A percentile compares a stretch with the other conserved stretches of the same genome.
Conservation (phyloP, 805 yeast species). For the Clavispora phyllophila region DNA sequence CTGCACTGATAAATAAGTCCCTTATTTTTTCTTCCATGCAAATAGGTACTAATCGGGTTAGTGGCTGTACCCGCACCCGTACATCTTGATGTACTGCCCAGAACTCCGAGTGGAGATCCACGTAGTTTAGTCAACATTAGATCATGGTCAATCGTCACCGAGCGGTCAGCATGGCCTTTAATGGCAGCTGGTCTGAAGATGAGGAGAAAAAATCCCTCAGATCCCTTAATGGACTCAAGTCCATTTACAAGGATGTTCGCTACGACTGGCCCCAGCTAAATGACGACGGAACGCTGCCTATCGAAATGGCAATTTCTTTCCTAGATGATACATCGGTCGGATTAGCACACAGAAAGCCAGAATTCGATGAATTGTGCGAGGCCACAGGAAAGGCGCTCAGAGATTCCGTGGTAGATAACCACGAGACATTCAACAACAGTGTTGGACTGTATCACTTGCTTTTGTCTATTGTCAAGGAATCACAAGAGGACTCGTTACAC, state of each 20-base stretch:
- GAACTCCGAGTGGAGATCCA: neutral
- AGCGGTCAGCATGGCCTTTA: constrained; percentile 20
- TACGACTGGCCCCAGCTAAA: constrained; percentile 42
- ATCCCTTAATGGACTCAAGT: constrained; percentile 29
- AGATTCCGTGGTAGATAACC: constrained; percentile 72
- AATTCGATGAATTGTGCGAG: constrained; percentile 58
- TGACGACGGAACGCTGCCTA: constrained; percentile 59
- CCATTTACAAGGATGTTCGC: constrained; percentile 30
- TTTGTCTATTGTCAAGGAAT: constrained; percentile 55
- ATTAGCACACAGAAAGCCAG: constrained; percentile 63
- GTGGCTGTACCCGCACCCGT: neutral
- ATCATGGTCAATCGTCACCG: constrained; percentile 20
- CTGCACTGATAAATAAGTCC: too few species aligned
- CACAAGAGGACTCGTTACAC: constrained; percentile 52
- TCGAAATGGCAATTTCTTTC: constrained; percentile 78
- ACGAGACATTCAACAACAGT: constrained; percentile 78
- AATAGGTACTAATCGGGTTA: too few species aligned
- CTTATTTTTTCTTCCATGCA: too few species aligned
- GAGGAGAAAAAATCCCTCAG: constrained; percentile 13
- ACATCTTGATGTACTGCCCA: constrained; percentile 5
- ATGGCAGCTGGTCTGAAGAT: constrained; percentile 15
- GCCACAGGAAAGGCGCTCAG: constrained; percentile 56
- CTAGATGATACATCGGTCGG: constrained; percentile 91
- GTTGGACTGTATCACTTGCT: constrained; percentile 80
- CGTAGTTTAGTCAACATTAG: neutral